Conservation (phyloP, 1,139 yeast species). For the Taphrina pruni region DNA sequence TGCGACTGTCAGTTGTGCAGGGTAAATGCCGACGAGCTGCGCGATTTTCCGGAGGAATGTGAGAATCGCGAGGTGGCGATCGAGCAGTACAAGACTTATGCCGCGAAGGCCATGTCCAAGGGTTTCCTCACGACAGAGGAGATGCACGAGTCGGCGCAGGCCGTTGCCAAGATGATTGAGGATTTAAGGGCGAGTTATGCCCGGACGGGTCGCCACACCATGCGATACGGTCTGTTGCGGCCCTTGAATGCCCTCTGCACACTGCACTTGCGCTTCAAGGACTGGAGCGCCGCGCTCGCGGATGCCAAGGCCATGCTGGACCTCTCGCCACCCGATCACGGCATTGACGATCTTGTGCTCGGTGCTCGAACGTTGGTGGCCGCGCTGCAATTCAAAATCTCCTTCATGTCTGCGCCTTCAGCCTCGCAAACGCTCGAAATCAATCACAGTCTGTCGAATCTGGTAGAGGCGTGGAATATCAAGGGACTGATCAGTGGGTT, state of each 20-base stretch:
- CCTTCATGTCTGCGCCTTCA: not conserved
- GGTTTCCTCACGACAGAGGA: conserved; percentile 3
- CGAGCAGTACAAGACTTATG: conserved; percentile 8
- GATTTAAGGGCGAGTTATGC: conserved; percentile 5
- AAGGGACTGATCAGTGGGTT: conserved; percentile 16
- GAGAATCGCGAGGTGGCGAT: conserved; percentile 5
- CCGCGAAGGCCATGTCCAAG: not conserved
- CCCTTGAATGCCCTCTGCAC: conserved; percentile 21
- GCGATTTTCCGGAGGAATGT: not conserved
- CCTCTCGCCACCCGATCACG: conserved; percentile 20
- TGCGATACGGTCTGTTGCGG: conserved; percentile 9
- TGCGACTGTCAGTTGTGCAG: conserved; percentile 31
- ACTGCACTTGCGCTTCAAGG: conserved; percentile 5
- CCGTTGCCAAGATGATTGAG: conserved; percentile 9
- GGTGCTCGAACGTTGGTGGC: conserved; percentile 8
- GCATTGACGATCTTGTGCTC: conserved; percentile 6
- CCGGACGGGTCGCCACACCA: not conserved
- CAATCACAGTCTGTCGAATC: not conserved
- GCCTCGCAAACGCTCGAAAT: not conserved
- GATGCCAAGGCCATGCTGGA: conserved; percentile 1
- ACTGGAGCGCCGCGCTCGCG: conserved; percentile 6
- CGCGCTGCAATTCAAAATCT: conserved; percentile 5
- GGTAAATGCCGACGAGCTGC: conserved; percentile 16
- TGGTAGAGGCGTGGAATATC: conserved; percentile 20
- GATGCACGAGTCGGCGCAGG: conserved; percentile 7